phyloP scores from a whole-genome alignment of 805 yeast genomes.

The Candida pseudoglaebosa region DNA sequence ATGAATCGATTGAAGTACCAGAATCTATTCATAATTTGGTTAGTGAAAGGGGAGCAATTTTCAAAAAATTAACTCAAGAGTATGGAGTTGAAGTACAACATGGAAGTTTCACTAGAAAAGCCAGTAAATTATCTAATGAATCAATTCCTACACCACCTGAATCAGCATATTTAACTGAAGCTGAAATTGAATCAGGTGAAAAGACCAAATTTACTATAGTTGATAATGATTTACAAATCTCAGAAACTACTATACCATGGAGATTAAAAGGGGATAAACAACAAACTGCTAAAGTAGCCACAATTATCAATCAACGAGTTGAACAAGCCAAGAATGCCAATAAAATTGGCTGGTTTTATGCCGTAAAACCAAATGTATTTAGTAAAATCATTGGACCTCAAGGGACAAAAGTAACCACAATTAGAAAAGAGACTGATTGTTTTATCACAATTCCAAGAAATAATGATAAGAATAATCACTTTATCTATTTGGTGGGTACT shows the following conservation, averaged over 20 bases:
- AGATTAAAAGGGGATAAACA: constrained; percentile 55
- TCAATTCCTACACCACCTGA: constrained; percentile 46
- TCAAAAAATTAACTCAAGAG: constrained; percentile 50
- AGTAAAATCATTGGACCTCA: constrained; percentile 71
- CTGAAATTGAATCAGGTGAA: constrained; percentile 24
- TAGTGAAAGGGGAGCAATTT: constrained; percentile 62
- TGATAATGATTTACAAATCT: constrained; percentile 18
- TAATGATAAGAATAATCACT: constrained; percentile 47
- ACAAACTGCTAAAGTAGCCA: constrained; percentile 49
- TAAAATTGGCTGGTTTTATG: constrained; percentile 59
- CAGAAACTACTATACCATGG: constrained; percentile 52
- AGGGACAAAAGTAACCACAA: constrained; percentile 60
- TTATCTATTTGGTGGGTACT: constrained; percentile 58
- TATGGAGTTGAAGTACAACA: constrained; percentile 56
- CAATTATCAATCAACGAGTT: constrained; percentile 47
- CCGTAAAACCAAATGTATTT: constrained; percentile 48
- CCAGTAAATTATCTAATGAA: constrained; percentile 45
- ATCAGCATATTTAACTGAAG: constrained; percentile 38
- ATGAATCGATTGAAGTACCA: constrained; percentile 54
- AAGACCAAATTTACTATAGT: constrained; percentile 45
- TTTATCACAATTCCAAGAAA: constrained; percentile 62
- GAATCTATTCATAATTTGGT: constrained; percentile 54
- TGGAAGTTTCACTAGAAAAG: constrained; percentile 48
- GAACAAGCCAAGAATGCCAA: constrained; percentile 43
- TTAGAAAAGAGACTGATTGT: constrained; percentile 57